phyloP scores from a whole-genome alignment of 2,329 filamentous ascomycete species.

The Atkinsonella hypoxylon region DNA sequence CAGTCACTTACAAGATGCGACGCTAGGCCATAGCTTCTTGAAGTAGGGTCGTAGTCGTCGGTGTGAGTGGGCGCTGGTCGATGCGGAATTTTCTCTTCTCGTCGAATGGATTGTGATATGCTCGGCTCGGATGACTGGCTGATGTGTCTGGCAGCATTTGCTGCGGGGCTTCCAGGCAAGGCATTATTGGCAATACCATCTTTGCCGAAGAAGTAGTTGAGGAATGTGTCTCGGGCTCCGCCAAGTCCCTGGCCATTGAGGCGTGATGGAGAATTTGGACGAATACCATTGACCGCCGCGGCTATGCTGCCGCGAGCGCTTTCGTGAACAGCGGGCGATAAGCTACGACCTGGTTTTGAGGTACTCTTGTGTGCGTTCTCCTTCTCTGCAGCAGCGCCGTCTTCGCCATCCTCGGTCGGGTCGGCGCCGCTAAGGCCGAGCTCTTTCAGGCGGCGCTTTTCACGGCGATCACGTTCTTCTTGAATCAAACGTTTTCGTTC shows the following conservation, averaged over 20 bases:
- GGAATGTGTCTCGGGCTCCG: constrained; percentile 73
- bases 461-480: constrained; percentile 77
- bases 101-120: constrained; percentile 72
- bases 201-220: constrained; percentile 98
- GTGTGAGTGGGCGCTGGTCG: constrained; percentile 33
- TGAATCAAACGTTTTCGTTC: constrained; percentile 71
- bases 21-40: constrained; percentile 28
- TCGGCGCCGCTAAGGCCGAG: constrained; percentile 68
- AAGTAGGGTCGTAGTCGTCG: constrained; percentile 31
- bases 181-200: constrained; percentile 48
- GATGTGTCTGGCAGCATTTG: constrained; percentile 46
- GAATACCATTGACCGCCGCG: constrained; percentile 52
- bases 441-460: constrained; percentile 74
- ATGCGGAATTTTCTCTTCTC: constrained; percentile 47
- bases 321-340: constrained; percentile 69
- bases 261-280: constrained; percentile 31
- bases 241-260: constrained; percentile 49
- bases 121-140: constrained; percentile 70
- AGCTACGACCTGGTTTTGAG: constrained; percentile 49
- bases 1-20: constrained; percentile 45
- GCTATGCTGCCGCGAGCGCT: constrained; percentile 50
- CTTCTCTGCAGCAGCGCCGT: constrained; percentile 34
- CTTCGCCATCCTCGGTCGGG: constrained; percentile 54
- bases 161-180: constrained; percentile 21
- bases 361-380: constrained; percentile 29